A percentile compares a stretch with the other conserved stretches of the same genome.
phyloP scores from a whole-genome alignment of 306 rosid species.

The Acmispon strigosus region DNA sequence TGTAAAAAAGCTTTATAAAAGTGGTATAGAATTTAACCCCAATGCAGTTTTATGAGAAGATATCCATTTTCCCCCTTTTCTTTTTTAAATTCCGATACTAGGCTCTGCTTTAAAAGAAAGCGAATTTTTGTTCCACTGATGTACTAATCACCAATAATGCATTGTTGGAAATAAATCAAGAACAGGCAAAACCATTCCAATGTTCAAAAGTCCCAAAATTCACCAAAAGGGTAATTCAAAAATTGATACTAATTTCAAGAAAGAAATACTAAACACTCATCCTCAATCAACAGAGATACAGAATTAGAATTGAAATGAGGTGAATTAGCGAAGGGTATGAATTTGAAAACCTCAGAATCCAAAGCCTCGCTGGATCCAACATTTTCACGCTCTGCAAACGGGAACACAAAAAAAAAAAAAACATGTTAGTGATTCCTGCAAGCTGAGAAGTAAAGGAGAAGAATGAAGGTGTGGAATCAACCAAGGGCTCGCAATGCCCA shows the following conservation, averaged over 20 bases:
- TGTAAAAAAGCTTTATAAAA: background rate
- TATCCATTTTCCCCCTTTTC: background rate
- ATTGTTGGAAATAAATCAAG: background rate
- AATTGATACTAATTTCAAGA: background rate
- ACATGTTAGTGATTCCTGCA: background rate
- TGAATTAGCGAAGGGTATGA: background rate
- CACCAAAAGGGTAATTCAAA: background rate
- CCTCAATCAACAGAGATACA: background rate
- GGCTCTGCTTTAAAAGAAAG: background rate
- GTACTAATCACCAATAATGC: background rate
- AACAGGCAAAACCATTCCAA: background rate
- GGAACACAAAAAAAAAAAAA: background rate
- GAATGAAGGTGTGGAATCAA: slow-evolving; percentile 28
- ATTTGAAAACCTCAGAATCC: slow-evolving; percentile 51
- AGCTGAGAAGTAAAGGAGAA: background rate
- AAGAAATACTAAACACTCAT: background rate
- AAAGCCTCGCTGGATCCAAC: slow-evolving; percentile 32
- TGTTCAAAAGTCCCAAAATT: background rate
- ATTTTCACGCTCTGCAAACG: slow-evolving; percentile 59
- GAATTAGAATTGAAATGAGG: background rate
- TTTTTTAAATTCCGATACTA: background rate
- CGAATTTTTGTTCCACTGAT: background rate
- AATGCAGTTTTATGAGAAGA: background rate
- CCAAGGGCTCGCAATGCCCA: slow-evolving; percentile 68
- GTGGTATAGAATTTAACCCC: background rate